Evolutionary conservation across 768 basidiomycete species (phyloP), one percentile per base, ranked within the genome.

Genomic region (Sutorius australiensis): DNA sequence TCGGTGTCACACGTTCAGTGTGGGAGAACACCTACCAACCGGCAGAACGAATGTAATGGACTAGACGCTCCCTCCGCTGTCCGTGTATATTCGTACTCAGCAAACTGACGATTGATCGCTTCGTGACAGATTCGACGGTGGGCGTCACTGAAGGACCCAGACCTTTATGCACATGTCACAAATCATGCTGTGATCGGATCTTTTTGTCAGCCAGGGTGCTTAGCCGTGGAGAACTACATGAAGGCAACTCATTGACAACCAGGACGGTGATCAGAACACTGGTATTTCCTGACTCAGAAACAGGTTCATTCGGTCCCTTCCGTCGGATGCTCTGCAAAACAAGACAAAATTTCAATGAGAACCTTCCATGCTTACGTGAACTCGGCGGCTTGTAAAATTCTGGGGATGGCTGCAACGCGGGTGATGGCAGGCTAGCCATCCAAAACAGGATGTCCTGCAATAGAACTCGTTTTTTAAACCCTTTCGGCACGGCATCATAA

Each of bases 131-230:
- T 41, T 47, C 30, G 27, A 40, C 17, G 5, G 17, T 31, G 28
- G 33, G n/a, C 30, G 5, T 28, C 17, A 30, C 10, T 31, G 41
- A 44, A 13, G 36, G 27, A 43, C 30, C 16, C 28, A n/a, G 36
- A 42, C 24, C 32, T 50, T 55, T 53, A 51, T 48, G 44, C n/a
- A 28, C 36, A 49, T 38, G 48, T 32, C 28, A 32, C 28, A 38
- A 57, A 21, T 40, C 39, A 47, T 16, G 47, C 30, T 28, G 28
- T 61, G 47, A 58, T 58, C 39, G 55, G 31, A 30, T 46, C 21
- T 46, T 46, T 48, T 51, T 39, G 27, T 37, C 7, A 8, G 44
- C 36, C 9, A 33, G 14, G 14, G 16, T 34, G 19, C 11, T 41
- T 30, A 24, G 24, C 16, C 13, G 13, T 13, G 19, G 8, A 40